These are phyloP conservation scores for Vigna unguiculata DNA, from an alignment of 306 rosid species.

Conservation along the genomic window DNA sequence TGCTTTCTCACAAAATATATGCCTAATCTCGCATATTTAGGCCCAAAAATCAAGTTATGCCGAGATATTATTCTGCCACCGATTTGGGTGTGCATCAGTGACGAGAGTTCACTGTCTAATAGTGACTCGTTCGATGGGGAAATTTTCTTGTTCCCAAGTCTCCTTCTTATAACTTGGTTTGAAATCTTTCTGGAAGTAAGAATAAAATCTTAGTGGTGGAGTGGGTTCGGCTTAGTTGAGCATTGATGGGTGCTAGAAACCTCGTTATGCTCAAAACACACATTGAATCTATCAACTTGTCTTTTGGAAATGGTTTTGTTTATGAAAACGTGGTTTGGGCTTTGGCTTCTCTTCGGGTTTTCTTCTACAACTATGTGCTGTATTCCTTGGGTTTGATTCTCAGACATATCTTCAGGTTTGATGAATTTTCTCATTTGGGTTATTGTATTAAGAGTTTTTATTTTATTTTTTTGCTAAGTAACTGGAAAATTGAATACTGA, in stretches of 20 bases:
- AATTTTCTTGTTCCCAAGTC: background rate
- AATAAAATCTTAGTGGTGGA: background rate
- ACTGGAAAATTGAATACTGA: background rate
- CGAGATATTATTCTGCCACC: slow-evolving; percentile 37
- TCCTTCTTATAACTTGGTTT: slow-evolving; percentile 42
- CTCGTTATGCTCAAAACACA: slow-evolving; percentile 48
- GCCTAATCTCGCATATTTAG: slow-evolving; percentile 41
- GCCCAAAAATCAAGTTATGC: slow-evolving; percentile 15
- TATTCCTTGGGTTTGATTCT: slow-evolving; percentile 48
- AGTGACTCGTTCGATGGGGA: slow-evolving; percentile 31
- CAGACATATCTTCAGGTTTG: slow-evolving; percentile 59
- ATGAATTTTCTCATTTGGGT: slow-evolving; percentile 27
- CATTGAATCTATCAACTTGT: slow-evolving; percentile 40
- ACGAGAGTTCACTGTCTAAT: slow-evolving; percentile 48
- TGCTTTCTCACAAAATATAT: slow-evolving; percentile 34
- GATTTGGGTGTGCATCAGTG: slow-evolving; percentile 43
- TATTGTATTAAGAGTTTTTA: background rate
- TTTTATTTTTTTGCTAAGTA: background rate
- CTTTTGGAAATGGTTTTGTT: slow-evolving; percentile 39
- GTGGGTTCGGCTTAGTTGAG: slow-evolving; percentile 30
- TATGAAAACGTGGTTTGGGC: slow-evolving; percentile 50
- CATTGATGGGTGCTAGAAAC: slow-evolving; percentile 56
- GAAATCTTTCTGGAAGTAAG: background rate
- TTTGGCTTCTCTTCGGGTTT: slow-evolving; percentile 46
- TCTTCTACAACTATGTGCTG: slow-evolving; percentile 44